Evolutionary conservation across 2,329 filamentous ascomycete species (phyloP), one percentile per base, ranked within the genome.

Genomic region (Claviceps monticola): DNA sequence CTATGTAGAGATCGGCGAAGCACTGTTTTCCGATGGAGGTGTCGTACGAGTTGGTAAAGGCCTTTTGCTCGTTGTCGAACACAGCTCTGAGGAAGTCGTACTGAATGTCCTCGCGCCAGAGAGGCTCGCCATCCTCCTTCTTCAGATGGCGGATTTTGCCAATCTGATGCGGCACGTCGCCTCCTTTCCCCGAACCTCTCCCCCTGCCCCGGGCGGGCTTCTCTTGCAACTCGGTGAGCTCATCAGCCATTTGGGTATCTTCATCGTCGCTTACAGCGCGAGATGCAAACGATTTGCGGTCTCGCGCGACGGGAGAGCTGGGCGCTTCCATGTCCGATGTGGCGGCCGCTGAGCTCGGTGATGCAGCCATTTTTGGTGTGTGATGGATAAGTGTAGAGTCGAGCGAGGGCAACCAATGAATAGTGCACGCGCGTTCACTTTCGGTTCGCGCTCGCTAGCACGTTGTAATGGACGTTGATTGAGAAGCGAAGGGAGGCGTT

Each of bases 1-100:
- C 93, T 62, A 98, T 91, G 70, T 98, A 98, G 55, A 98, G 80
- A 66, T 97, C 90, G 55, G 93, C 90, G 66, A 98, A 98, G 58
- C 80, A 86, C 61, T 86, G 82, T 62, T 84, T 83, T 53, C 78
- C 78, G 17, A 74, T 63, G 6, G 71, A 68, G 3, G 73, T 66
- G 59, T 95, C 89, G 66, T 91, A 95, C 66, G 86, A 86, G 65
- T 95, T 95, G 63, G 88, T 95, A 66, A 98, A 98, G 63, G 89
- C 89, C 56, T 72, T 72, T 50, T 72, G 65, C 1, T 84, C 75
- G 62, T 93, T 79, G 62, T 90, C 83, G 64, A 94, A 93, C 56
- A 94, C 82, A 48, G 82, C 78, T 59, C 80, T 81, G 58, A 94
- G 75, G 60, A 94, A 93, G 67, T 93, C 88, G 67, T 84, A 90